These are phyloP conservation scores for Asterella californica DNA, from an alignment of 225 moss, liverwort and hornwort species.

Conservation along the genomic window DNA sequence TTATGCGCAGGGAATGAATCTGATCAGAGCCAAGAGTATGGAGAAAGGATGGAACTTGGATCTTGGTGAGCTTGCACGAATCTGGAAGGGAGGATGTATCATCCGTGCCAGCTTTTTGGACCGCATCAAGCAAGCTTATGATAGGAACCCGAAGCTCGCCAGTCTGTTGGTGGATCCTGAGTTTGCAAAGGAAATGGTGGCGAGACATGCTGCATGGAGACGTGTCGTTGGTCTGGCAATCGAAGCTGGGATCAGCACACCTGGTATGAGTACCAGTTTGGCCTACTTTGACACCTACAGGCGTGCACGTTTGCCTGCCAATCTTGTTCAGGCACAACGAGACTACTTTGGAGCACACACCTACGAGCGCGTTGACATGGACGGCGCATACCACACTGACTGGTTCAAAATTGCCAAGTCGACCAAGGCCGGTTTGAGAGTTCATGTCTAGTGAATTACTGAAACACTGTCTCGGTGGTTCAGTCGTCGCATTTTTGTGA, in stretches of 20 bases:
- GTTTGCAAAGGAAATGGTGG: conserved; percentile 91
- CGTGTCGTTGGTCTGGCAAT: conserved; percentile 74
- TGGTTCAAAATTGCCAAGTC: conserved; percentile 86
- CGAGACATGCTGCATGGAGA: conserved; percentile 75
- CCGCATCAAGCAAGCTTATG: conserved; percentile 80
- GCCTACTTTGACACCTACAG: conserved; percentile 87
- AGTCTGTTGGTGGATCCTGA: conserved; percentile 75
- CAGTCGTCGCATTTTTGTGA: conserved; percentile 42
- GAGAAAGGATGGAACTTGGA: conserved; percentile 74
- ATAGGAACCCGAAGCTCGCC: conserved; percentile 66
- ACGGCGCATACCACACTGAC: conserved; percentile 60
- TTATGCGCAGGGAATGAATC: conserved; percentile 93
- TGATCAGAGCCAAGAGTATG: conserved; percentile 84
- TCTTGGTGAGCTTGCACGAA: conserved; percentile 81
- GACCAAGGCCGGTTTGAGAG: conserved; percentile 24
- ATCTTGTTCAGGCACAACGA: conserved; percentile 84
- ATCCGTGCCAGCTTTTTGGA: conserved; percentile 70
- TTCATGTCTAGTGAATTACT: conserved; percentile 17
- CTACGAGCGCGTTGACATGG: conserved; percentile 67
- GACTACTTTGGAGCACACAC: conserved; percentile 93
- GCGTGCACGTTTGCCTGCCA: conserved; percentile 69
- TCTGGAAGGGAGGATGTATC: conserved; percentile 95
- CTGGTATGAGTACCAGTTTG: conserved; percentile 78
- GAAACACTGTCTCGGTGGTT: conserved; percentile 7
- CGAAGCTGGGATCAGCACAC: conserved; percentile 74